phyloP scores from a whole-genome alignment of 257 asterid species.

The Galeopsis tetrahit region DNA sequence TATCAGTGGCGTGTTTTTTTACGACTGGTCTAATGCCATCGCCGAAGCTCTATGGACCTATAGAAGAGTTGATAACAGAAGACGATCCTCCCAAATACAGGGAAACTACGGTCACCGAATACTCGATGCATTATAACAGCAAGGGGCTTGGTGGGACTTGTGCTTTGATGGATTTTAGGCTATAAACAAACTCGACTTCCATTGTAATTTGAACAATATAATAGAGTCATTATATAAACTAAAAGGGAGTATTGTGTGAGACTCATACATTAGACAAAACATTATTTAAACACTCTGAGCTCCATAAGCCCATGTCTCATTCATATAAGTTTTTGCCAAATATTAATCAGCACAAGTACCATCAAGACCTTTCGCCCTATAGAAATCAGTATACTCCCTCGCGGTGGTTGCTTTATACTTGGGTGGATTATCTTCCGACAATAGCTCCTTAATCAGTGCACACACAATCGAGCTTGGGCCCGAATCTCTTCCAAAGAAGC shows the following conservation, averaged over 20 bases:
- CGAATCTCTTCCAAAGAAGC: constrained; percentile 42
- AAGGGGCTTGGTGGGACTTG: constrained; percentile 59
- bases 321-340: too few relatives aligned
- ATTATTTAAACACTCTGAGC: too few relatives aligned
- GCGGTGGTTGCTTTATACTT: constrained; percentile 43
- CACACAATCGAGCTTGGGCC: constrained; percentile 31
- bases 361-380: constrained; percentile 40
- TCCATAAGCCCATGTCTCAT: too few relatives aligned
- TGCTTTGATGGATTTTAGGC: constrained; percentile 49
- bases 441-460: constrained; percentile 49
- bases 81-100: constrained; percentile 52
- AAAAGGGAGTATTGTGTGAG: too few relatives aligned
- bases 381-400: constrained; percentile 32
- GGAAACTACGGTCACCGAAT: constrained; percentile 53
- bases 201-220: too few relatives aligned
- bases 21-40: constrained; percentile 49
- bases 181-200: constrained; percentile 18
- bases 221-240: not conserved
- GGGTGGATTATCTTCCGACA: constrained; percentile 44
- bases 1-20: constrained; percentile 58
- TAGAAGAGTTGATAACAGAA: constrained; percentile 49
- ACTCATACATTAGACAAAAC: too few relatives aligned
- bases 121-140: constrained; percentile 42
- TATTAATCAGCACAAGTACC: constrained; percentile 37
- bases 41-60: constrained; percentile 52